Percentiles rank a stretch among this genome's conserved stretches.
phyloP scores from a whole-genome alignment of 495 filamentous ascomycete genomes.

The Penicillium manginii region DNA sequence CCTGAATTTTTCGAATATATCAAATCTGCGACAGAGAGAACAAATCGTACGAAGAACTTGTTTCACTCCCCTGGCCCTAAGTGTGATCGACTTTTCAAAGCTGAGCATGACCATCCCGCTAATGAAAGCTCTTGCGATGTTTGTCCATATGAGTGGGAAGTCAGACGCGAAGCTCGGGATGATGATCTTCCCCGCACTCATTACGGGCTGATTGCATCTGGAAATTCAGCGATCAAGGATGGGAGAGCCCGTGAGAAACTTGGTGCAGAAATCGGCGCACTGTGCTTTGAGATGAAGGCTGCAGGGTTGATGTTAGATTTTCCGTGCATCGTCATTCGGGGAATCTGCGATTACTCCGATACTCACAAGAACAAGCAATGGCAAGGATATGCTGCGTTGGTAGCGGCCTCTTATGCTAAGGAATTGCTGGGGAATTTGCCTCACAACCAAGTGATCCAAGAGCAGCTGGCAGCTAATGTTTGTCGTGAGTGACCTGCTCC shows the following conservation, averaged over 20 bases:
- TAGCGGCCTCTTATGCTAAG: constrained; percentile 35
- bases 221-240: constrained; percentile 39
- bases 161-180: not conserved
- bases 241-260: constrained; percentile 6
- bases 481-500: no score
- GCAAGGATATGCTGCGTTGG: constrained; percentile 37
- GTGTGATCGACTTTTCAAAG: not conserved
- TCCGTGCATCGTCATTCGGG: constrained; percentile 36
- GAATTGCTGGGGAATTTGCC: constrained; percentile 9
- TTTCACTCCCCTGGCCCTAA: no score
- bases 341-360: constrained; percentile 41
- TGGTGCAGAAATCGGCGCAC: constrained; percentile 5
- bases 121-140: not conserved
- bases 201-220: constrained; percentile 45
- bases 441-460: not conserved
- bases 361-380: constrained; percentile 40
- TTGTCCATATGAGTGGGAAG: not conserved
- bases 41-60: constrained; percentile 19
- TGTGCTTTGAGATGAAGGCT: constrained; percentile 33
- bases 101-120: not conserved
- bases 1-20: constrained; percentile 23
- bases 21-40: constrained; percentile 17
- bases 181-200: constrained; percentile 18
- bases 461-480: not conserved
- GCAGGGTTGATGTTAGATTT: constrained; percentile 32